phyloP scores from a whole-genome alignment of 1,284 basidiomycete genomes.

The Boletellus sp. region DNA sequence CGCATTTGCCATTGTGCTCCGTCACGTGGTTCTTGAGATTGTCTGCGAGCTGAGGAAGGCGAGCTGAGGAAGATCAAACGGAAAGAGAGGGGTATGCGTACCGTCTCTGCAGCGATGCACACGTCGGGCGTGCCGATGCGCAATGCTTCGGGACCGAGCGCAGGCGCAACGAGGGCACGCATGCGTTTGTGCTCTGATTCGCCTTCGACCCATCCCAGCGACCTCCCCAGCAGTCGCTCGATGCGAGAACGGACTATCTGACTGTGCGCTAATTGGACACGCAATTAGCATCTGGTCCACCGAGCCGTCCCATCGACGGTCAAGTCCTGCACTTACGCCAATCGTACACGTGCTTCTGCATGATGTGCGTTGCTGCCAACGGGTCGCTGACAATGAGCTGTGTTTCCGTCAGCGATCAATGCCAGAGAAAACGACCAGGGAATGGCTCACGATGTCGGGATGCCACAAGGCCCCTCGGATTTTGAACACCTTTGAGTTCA shows the following conservation, averaged over 20 bases:
- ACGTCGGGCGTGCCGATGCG: constrained; percentile 5
- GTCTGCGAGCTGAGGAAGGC: constrained; percentile 3
- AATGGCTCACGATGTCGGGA: constrained; percentile 7
- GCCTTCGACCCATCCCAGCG: constrained; percentile 9
- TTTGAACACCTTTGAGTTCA: constrained; percentile 6
- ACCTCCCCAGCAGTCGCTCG: constrained; percentile 4
- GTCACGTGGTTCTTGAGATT: constrained; percentile 1
- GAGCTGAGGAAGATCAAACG: not conserved
- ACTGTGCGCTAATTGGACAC: not conserved
- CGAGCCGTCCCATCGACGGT: not conserved
- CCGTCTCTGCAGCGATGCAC: constrained; percentile 9
- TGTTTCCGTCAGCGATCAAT: not conserved
- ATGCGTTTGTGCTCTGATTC: constrained; percentile 10
- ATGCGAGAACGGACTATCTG: constrained; percentile 4
- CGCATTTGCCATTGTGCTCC: constrained; percentile 2
- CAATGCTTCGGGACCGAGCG: constrained; percentile 7
- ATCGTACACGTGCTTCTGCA: constrained; percentile 10
- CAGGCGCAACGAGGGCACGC: constrained; percentile 6
- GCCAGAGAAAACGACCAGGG: too few species aligned
- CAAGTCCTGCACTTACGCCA: constrained; percentile 3
- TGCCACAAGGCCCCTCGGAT: constrained; percentile 7
- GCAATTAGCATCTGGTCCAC: not conserved
- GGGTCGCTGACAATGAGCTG: constrained; percentile 8
- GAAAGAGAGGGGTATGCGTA: not conserved
- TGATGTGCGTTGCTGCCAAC: constrained; percentile 7